Evolutionary conservation across 208 protist species (phyloP), one percentile per base, ranked within the genome.

Genomic region (Trypanosoma cruzi): DNA sequence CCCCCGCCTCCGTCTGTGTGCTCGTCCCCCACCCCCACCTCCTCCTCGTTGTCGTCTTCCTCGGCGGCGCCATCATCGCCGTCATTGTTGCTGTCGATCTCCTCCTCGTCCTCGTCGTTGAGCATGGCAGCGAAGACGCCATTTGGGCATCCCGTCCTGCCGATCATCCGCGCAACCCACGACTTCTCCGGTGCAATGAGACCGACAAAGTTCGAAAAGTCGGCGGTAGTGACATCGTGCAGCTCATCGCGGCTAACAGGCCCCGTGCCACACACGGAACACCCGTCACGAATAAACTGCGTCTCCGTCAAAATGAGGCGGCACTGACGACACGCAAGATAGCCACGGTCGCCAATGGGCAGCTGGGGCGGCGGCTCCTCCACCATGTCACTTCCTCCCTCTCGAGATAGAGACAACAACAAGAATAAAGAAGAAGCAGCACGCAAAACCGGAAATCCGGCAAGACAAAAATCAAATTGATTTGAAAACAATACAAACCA

Each of bases 151-250:
- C 76, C 44, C 14, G 73, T 64, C 66, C 86, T 84, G 26, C 82
- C 80, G 68, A 96, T 96, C 2, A 94, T 62, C 13, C 92, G 80
- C 28, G 86, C 89, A 34, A 96, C 85, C 92, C 92, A 96, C 52
- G 89, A 94, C 69, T 88, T 79, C 53, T 85, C 80, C 0, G 92
- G 84, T 0, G 80, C 92, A 24, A 96, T 86, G 22, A 96, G 81
- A 13, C 92, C 92, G 56, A 96, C 73, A 37, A 92, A 96, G 65
- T 94, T 91, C 36, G 84, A 71, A 56, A 94, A 96, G 46, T 93
- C 80, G 5, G 85, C 64, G n/a, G 89, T 94, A 10, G 89, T 81
- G 49, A 85, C 82, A 52, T 94, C 89, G 29, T 81, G 68, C 11
- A 96, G 57, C 44, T 82, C 88, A 34, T 83, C 80, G 29, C 90